Base-by-base conservation (phyloP, 2,329 filamentous ascomycete species). In the Epicoccum nigrum region DNA sequence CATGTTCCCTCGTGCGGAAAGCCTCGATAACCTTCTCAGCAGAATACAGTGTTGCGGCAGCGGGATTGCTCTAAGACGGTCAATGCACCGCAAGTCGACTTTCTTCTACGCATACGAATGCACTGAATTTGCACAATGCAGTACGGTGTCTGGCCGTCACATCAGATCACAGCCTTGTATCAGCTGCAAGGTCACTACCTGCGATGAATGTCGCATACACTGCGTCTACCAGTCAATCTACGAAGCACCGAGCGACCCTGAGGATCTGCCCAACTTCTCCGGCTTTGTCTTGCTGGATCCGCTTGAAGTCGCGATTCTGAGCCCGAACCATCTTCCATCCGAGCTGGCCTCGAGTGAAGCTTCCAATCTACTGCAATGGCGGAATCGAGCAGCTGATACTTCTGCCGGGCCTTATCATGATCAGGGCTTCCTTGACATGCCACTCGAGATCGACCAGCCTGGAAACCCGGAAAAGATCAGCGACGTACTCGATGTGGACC, bases 131-230 rank as follows among this genome's bases (percentile, higher is more conserved):
- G 59, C 62, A 19, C 37, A 57, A 31, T 72, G 69, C 34, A 61
- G 61, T 6, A 54, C 61, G 7, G 32, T 19, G 9, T 44, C 50
- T 9, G 31, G 27, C 2, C 30, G 48, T 9, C 38, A 45, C 1
- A 49, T 65, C 13, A 59, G 65, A 21, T 61, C 59, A 17, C 57
- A 46, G 13, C 63, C 69, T 12, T 72, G 69, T 34, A 38, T 54
- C 7, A 52, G 33, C 7, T 72, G 69, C 47, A 59, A 58, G 13
- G 48, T 60, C 1, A 69, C 52, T n/a, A 72, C 69, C 2, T 72
- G 69, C 53, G 53, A 72, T 31, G 69, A 72, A 45, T 72, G 69
- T 37, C 62, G 69, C 7, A 63, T 70, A 27, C 69, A 72, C 40
- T 69, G 65, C 49, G 65, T 70, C 4, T 72, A 69, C 32, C 68